Percentiles rank a stretch among this genome's conserved stretches.
phyloP scores from a whole-genome alignment of 371 early-diverging fungal species.

The Zancudomyces culisetae region DNA sequence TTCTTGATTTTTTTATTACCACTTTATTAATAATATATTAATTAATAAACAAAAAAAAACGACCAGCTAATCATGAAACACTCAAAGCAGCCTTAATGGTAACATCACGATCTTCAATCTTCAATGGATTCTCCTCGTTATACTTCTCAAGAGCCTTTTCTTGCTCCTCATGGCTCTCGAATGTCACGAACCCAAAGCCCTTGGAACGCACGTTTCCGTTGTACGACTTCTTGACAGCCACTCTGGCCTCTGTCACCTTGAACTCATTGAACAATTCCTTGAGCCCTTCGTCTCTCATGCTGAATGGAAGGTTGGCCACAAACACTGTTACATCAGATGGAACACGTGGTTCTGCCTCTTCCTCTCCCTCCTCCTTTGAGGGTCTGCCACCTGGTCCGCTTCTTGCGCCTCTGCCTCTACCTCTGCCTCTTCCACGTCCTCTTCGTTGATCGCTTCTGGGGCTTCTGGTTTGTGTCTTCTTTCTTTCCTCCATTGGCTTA shows the following conservation, averaged over 20 bases:
- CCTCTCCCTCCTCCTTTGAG: slow-evolving; percentile 4
- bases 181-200: slow-evolving; percentile 85
- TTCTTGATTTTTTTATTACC: background rate
- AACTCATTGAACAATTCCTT: slow-evolving; percentile 53
- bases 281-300: slow-evolving; percentile 55
- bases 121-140: slow-evolving; percentile 11
- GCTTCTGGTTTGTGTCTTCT: background rate
- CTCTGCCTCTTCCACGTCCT: slow-evolving; percentile 11
- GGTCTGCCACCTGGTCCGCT: slow-evolving; percentile 5
- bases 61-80: slow-evolving; percentile 4
- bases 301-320: slow-evolving; percentile 83
- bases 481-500: slow-evolving; percentile 33
- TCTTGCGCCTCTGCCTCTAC: slow-evolving; percentile 3
- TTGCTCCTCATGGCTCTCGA: slow-evolving; percentile 58
- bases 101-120: slow-evolving; percentile 22
- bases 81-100: slow-evolving; percentile 56
- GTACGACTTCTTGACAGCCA: slow-evolving; percentile 33
- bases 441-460: slow-evolving; percentile 4
- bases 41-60: slow-evolving; percentile 1
- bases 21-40: background rate
- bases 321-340: slow-evolving; percentile 68
- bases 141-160: slow-evolving; percentile 36
- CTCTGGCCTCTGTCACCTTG: slow-evolving; percentile 52
- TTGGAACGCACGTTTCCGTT: slow-evolving; percentile 39
- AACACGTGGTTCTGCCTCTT: slow-evolving; percentile 25